Evolutionary conservation across 441 rosid species (phyloP), one percentile per base, ranked within the genome.

Genomic region (Biscutella laevigata): DNA sequence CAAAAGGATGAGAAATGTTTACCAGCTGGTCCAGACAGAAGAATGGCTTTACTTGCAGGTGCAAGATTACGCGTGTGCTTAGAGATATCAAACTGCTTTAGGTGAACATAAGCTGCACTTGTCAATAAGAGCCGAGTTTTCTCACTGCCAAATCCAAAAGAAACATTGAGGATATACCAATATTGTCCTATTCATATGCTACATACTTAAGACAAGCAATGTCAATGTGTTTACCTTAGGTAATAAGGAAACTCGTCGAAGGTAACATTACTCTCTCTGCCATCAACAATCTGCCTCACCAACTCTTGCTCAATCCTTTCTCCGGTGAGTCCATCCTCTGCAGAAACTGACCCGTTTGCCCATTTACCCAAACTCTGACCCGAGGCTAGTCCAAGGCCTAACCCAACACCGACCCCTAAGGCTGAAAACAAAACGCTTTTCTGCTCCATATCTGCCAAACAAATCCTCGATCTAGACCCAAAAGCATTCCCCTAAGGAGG

Each of bases 1-100:
- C 8, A 29, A 55, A 19, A 59, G 57, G 46, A 54, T 24, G 57
- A 11, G 7, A 33, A 11, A 49, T 22, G 35, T 70, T 30, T 82
- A 92, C 99, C 97, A 5, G 95, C 76, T 15, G 89, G 83, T 46
- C 97, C 99, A 2, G 94, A 83, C 24, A 92, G 82, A 74, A 92
- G 74, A 73, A 92, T 88, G 38, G 88, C 74, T 57, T 79, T 77
- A 57, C 99, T 84, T 3, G 89, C 97, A 53, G 97, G 95, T 17
- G 97, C 76, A 59, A 92, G 96, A 58, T 92, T 86, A 62, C 99
- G 70, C 0, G 86, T 86, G 61, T 92, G 94, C 81, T 75, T 84
- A 4, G 94, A 88, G 61, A 92, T 75, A 44, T 92, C 94, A 2
- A 59, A 63, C 63, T 86, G 83, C 78, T 84, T 88, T 45, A 92